phyloP scores from a whole-genome alignment of 306 rosid species.

The Fragaria ananassa region DNA sequence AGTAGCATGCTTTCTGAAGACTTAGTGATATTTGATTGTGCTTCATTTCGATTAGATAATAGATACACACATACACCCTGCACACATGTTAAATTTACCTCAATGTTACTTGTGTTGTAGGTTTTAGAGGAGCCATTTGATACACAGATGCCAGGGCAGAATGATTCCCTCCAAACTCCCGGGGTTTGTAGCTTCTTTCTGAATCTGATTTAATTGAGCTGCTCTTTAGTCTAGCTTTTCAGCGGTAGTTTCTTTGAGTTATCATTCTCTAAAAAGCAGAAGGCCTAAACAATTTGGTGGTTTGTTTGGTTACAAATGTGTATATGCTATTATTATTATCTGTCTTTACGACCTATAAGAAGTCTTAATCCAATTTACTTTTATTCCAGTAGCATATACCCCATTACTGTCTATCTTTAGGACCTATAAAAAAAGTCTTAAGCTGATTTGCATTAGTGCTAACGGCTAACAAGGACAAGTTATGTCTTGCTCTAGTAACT shows the following conservation, averaged over 20 bases:
- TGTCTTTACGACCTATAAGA: neutral
- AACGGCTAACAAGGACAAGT: neutral
- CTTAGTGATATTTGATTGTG: neutral
- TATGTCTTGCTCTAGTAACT: neutral
- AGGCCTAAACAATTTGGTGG: neutral
- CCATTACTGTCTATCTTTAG: neutral
- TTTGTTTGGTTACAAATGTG: neutral
- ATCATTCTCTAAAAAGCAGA: neutral
- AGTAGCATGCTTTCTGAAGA: slow-evolving; percentile 5
- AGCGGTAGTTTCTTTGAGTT: neutral
- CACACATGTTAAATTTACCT: neutral
- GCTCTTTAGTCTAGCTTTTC: neutral
- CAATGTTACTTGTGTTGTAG: slow-evolving; percentile 36
- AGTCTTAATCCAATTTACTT: too few relatives aligned
- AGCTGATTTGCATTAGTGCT: neutral
- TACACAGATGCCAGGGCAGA: slow-evolving; percentile 45
- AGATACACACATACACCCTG: neutral
- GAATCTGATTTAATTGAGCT: slow-evolving; percentile 4
- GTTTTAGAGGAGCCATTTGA: slow-evolving; percentile 65
- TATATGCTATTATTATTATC: neutral
- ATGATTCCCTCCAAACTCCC: slow-evolving; percentile 61
- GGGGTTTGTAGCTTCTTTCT: slow-evolving; percentile 51
- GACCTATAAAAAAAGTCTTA: slow-evolving; percentile 4
- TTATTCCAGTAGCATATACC: neutral
- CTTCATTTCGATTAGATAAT: slow-evolving; percentile 8